Percentiles rank a stretch among this genome's conserved stretches.
Conservation (phyloP, 495 filamentous ascomycete genomes). For the Copromyces sp. region DNA sequence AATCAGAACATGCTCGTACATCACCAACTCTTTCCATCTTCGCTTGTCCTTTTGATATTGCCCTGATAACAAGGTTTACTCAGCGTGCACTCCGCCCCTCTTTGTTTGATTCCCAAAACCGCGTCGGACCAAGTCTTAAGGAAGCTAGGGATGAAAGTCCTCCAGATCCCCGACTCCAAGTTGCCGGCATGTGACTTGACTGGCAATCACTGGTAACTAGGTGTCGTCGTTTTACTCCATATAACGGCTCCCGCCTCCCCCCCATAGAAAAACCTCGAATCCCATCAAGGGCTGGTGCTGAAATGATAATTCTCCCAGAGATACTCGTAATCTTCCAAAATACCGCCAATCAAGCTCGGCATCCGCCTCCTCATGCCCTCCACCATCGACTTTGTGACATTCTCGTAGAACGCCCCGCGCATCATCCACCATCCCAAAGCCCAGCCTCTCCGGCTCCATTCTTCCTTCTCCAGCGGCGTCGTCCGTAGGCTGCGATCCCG, state of each 20-base stretch:
- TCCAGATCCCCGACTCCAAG: neutral
- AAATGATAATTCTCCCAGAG: slow-evolving; percentile 98
- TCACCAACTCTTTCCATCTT: neutral
- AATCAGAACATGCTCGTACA: neutral
- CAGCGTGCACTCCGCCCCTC: neutral
- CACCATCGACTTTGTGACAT: slow-evolving; percentile 74
- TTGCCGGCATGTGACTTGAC: neutral
- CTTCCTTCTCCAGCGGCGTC: slow-evolving; percentile 79
- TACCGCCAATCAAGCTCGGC: slow-evolving; percentile 65
- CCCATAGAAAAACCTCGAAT: neutral
- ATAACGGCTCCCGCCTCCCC: neutral
- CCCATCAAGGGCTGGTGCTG: slow-evolving; percentile 35
- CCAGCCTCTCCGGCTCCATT: slow-evolving; percentile 77
- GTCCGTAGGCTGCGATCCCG: slow-evolving; percentile 64
- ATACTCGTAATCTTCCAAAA: slow-evolving; percentile 93
- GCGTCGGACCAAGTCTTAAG: neutral
- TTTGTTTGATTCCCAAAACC: neutral
- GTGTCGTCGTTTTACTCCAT: neutral
- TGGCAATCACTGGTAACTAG: neutral
- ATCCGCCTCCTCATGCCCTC: slow-evolving; percentile 61
- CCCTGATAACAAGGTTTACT: neutral
- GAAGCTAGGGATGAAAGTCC: neutral
- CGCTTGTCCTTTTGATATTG: neutral
- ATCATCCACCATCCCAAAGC: slow-evolving; percentile 89
- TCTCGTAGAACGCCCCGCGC: slow-evolving; percentile 93